These are phyloP conservation scores for Scenedesmus sp. DNA, from an alignment of 163 green algal species.

Conservation along the genomic window DNA sequence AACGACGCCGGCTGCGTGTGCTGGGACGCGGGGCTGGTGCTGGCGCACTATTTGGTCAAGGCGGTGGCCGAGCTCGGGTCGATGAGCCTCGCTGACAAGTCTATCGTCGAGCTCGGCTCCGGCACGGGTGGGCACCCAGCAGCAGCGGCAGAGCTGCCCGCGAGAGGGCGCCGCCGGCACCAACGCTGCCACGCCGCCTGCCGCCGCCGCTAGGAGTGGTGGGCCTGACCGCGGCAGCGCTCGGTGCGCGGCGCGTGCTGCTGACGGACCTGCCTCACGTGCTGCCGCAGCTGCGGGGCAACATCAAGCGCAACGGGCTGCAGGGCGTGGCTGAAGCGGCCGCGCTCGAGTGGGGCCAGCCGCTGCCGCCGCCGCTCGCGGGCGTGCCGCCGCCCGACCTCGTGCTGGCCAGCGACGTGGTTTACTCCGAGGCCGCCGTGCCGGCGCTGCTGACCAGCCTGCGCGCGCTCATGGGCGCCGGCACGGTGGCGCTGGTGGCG, in stretches of 20 bases:
- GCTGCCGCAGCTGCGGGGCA: conserved; percentile 2
- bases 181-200: too few species aligned
- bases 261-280: conserved; percentile 33
- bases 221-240: conserved; percentile 22
- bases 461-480: neutral
- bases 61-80: too few species aligned
- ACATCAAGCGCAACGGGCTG: conserved; percentile 34
- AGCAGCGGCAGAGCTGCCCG: too few species aligned
- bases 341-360: conserved; percentile 5
- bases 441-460: conserved; percentile 12
- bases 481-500: neutral
- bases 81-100: too few species aligned
- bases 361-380: neutral
- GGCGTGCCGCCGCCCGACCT: conserved; percentile 28
- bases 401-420: conserved; percentile 22
- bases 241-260: conserved; percentile 7
- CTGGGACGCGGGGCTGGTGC: conserved; percentile 32
- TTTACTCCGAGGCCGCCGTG: conserved; percentile 14
- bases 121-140: conserved; percentile 13
- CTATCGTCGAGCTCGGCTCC: conserved; percentile 23
- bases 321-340: neutral
- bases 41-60: conserved; percentile 31
- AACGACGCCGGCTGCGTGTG: neutral
- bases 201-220: too few species aligned
- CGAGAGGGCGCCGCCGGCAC: too few species aligned